Percentiles rank a stretch among this genome's conserved stretches.
These are phyloP conservation scores for Talaromyces funiculosus DNA, from an alignment of 2,329 filamentous ascomycete genomes.

Conservation along the genomic window DNA sequence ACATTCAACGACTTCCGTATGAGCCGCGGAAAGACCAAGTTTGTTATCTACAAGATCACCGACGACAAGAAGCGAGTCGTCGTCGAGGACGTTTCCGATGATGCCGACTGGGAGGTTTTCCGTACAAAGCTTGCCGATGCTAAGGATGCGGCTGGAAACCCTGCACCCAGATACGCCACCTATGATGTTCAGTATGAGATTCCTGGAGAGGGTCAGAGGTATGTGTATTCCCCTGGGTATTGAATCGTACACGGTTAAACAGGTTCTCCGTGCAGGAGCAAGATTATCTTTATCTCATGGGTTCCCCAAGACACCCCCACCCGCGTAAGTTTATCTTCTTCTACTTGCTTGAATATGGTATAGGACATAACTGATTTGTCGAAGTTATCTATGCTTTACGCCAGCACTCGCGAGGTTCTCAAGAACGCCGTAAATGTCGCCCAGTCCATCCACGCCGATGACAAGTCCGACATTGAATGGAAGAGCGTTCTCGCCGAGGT, in stretches of 20 bases:
- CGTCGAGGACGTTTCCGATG: constrained; percentile 41
- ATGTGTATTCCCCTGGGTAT: constrained; percentile 15
- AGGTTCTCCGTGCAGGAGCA: constrained; percentile 35
- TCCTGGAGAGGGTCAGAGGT: constrained; percentile 46
- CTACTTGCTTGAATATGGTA: not conserved
- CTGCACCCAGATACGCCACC: constrained; percentile 45
- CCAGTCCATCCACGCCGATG: constrained; percentile 38
- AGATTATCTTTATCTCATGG: constrained; percentile 50
- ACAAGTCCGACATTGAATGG: constrained; percentile 40
- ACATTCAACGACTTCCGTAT: constrained; percentile 36
- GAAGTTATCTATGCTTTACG: constrained; percentile 48
- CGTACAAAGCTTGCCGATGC: constrained; percentile 40
- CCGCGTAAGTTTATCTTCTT: constrained; percentile 31
- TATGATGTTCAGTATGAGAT: constrained; percentile 49
- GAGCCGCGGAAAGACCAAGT: constrained; percentile 46
- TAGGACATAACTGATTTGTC: not conserved
- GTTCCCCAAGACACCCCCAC: constrained; percentile 37
- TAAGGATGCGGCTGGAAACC: constrained; percentile 39
- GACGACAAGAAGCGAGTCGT: constrained; percentile 48
- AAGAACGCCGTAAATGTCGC: constrained; percentile 50
- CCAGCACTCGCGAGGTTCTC: constrained; percentile 44
- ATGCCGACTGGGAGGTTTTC: constrained; percentile 46
- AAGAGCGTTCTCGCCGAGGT: constrained; percentile 34
- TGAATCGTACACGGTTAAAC: not conserved
- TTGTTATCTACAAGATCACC: constrained; percentile 49